Evolutionary conservation across 164 flowering plant species (phyloP).

Genomic region (Chimonanthus salicifolius): DNA sequence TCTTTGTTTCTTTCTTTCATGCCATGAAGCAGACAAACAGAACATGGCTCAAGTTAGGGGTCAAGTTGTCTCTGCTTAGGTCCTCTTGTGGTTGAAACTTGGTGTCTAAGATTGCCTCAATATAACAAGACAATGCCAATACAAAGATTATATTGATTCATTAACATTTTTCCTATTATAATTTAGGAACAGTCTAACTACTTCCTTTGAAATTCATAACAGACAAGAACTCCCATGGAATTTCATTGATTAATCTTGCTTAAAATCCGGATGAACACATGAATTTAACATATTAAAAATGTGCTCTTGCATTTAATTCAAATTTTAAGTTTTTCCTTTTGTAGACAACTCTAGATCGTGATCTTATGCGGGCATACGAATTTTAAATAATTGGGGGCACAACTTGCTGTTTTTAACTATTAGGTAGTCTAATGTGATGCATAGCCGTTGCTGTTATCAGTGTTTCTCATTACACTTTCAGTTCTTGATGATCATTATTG

Average conservation of each 20-base stretch:
- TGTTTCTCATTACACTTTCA: no score
- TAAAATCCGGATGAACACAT: slow-evolving; percentile 27
- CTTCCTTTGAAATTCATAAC: slow-evolving; percentile 62
- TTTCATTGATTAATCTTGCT: slow-evolving; percentile 18
- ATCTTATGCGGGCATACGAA: not conserved
- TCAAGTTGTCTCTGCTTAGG: slow-evolving; percentile 9
- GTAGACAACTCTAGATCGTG: not conserved
- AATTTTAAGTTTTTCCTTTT: slow-evolving; percentile 1
- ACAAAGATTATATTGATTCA: slow-evolving; percentile 1
- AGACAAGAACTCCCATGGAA: slow-evolving; percentile 36
- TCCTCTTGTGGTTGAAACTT: slow-evolving; percentile 9
- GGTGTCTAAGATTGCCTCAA: slow-evolving; percentile 20
- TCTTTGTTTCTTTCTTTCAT: not conserved
- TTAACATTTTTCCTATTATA: slow-evolving; percentile 3
- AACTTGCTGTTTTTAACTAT: no score
- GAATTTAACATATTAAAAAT: slow-evolving; percentile 2
- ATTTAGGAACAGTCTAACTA: slow-evolving; percentile 31
- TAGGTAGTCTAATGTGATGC: no score
- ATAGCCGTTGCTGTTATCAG: no score
- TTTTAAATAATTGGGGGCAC: no score
- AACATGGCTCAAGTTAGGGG: slow-evolving; percentile 12
- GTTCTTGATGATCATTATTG: no score
- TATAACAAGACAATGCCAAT: slow-evolving; percentile 13
- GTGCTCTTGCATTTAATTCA: not conserved
- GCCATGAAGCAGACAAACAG: slow-evolving; percentile 23